Percentiles rank a stretch among this genome's conserved stretches.
Evolutionary conservation across 2,329 filamentous ascomycete species (phyloP).

Genomic region (Metarhizium sp.): DNA sequence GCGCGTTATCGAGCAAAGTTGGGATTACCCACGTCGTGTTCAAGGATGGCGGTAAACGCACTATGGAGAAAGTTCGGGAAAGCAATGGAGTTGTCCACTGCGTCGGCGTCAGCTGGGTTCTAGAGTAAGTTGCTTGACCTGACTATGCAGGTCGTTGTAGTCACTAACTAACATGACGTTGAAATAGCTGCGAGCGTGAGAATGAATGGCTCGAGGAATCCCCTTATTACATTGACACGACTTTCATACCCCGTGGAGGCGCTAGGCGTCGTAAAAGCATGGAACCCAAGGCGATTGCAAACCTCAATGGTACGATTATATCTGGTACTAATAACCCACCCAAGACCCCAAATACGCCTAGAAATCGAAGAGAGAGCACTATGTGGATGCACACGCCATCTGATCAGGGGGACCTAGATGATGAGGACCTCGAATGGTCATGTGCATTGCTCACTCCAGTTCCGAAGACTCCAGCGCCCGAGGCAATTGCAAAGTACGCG

Average conservation of each 20-base stretch:
- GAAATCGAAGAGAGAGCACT: slow-evolving; percentile 43
- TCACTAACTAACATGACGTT: slow-evolving; percentile 15
- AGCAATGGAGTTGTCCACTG: slow-evolving; percentile 69
- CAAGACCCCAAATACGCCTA: slow-evolving; percentile 36
- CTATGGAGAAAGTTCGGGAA: slow-evolving; percentile 69
- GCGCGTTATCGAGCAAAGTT: slow-evolving; percentile 37
- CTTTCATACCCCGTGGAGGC: slow-evolving; percentile 58
- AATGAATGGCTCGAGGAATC: slow-evolving; percentile 69
- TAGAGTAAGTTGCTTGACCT: slow-evolving; percentile 59
- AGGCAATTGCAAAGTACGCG: slow-evolving; percentile 42
- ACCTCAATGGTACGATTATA: slow-evolving; percentile 57
- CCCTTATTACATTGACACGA: slow-evolving; percentile 59
- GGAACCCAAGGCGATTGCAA: slow-evolving; percentile 63
- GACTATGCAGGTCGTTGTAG: background rate
- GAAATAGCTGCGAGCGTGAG: slow-evolving; percentile 59
- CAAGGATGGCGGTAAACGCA: slow-evolving; percentile 76
- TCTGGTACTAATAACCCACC: slow-evolving; percentile 27
- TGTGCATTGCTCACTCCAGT: slow-evolving; percentile 42
- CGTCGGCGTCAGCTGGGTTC: slow-evolving; percentile 80
- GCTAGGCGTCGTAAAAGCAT: slow-evolving; percentile 69
- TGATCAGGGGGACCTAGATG: slow-evolving; percentile 28
- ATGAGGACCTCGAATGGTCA: slow-evolving; percentile 31
- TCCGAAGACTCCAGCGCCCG: slow-evolving; percentile 49
- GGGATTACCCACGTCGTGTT: slow-evolving; percentile 84
- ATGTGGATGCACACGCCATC: slow-evolving; percentile 47